Base-by-base conservation (phyloP, 371 early-diverging fungal genomes). In the Mucor sp. region DNA sequence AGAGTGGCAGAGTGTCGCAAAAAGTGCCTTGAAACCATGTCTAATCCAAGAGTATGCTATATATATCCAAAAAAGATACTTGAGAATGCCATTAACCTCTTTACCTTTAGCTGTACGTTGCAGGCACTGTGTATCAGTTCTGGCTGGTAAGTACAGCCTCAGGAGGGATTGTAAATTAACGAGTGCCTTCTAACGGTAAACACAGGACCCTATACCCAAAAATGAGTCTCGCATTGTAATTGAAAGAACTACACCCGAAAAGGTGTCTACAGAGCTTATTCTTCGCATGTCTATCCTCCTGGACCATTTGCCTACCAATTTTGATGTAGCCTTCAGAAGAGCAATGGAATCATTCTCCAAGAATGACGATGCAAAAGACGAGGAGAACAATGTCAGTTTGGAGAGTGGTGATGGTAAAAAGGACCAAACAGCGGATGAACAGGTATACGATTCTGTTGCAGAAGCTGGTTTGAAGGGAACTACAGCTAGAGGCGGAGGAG, bases 81-180 rank as follows among this genome's bases (percentile, higher is more conserved):
- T 4, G 28, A 14, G 14, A 12, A 50, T 21, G 8, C 30, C 19
- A 61, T 48, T 47, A 7, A 21, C 27, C n/a, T 6, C 25, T 33
- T 23, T n/a, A 0, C 15, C 14, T 15, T 30, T 66, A 79, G 80
- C 57, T 79, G 17, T 79, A 79, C 60, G 75, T 79, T 4, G 80
- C 80, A 58, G 80, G 80, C 27, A 76, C 56, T 17, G 73, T 79
- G 2, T 79, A 76, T 63, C 80, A 79, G 59, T 79, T 79, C 55
- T 79, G 80, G 80, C 60, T 79, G 57, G 76, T 71, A 62, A 65
- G 47, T 44, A 21, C 33, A 33, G 33, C 30, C 2, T 30, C 33
- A 33, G 0, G 37, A 6, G 3, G 2, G 21, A 25, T 53, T 14
- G 28, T 9, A n/a, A n/a, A 53, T 47, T 21, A 0, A 17, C 1